Evolutionary conservation across 495 filamentous ascomycete species (phyloP).

Genomic region (Chaetomium cochliodes): DNA sequence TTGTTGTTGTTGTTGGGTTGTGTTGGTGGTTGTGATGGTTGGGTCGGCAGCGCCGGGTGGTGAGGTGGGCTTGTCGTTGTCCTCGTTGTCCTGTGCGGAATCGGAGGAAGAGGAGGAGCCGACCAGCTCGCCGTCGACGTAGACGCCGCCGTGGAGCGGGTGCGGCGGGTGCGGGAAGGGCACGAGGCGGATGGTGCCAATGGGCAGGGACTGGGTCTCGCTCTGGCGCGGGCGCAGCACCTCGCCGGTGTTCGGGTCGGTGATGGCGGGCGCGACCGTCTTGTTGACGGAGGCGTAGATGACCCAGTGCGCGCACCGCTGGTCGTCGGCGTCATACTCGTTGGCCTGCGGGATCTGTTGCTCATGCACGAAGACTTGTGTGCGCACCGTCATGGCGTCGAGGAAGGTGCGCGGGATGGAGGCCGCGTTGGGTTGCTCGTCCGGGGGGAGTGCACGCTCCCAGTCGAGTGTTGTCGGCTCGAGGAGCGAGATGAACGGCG

Average conservation of each 20-base stretch:
- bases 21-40: slow-evolving; percentile 16
- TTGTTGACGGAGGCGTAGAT: slow-evolving; percentile 59
- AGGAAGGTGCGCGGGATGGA: slow-evolving; percentile 60
- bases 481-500: slow-evolving; percentile 51
- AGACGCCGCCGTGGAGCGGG: slow-evolving; percentile 46
- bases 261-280: slow-evolving; percentile 36
- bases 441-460: slow-evolving; percentile 20
- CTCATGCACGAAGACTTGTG: slow-evolving; percentile 74
- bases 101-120: slow-evolving; percentile 21
- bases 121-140: slow-evolving; percentile 37
- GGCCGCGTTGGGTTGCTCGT: slow-evolving; percentile 10
- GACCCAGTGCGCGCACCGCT: slow-evolving; percentile 75
- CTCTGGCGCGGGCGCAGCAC: slow-evolving; percentile 37
- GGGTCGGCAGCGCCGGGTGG: not conserved
- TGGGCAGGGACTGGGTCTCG: slow-evolving; percentile 47
- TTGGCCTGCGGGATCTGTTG: slow-evolving; percentile 63
- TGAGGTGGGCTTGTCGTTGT: slow-evolving; percentile 1
- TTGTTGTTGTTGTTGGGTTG: too few species aligned
- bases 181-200: slow-evolving; percentile 74
- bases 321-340: slow-evolving; percentile 80
- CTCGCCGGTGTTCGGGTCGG: slow-evolving; percentile 33
- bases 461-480: slow-evolving; percentile 38
- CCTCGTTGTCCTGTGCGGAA: slow-evolving; percentile 12
- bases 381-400: slow-evolving; percentile 76
- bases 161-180: slow-evolving; percentile 71